A percentile compares a stretch with the other conserved stretches of the same genome.
Conservation (phyloP, 139 green algal species). For the Yamagishiella unicocca region DNA sequence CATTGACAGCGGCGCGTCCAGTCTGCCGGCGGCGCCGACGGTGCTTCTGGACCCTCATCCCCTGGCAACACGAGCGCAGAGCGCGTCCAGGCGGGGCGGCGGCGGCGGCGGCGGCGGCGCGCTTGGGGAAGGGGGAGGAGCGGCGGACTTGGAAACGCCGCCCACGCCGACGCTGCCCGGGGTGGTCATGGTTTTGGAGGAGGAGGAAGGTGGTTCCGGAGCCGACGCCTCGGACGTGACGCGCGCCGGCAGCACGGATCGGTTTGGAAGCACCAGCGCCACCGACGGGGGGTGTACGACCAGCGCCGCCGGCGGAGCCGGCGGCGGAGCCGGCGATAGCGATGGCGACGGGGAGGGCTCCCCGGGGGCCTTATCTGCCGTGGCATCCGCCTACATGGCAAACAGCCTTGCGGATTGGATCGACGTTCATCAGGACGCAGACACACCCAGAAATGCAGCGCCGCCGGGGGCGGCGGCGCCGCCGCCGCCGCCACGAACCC, state of each 20-base stretch:
- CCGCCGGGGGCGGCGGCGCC: background rate
- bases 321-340: background rate
- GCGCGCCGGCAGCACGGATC: too few relatives aligned
- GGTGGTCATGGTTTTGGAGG: background rate
- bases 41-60: conserved; percentile 19
- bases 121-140: background rate
- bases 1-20: background rate
- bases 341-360: background rate
- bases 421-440: background rate
- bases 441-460: background rate
- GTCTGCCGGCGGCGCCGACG: background rate
- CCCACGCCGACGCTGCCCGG: too few relatives aligned
- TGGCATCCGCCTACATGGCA: background rate
- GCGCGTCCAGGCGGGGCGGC: background rate
- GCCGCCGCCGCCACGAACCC: too few relatives aligned
- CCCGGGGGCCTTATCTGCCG: background rate
- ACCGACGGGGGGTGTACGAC: too few relatives aligned
- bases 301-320: background rate
- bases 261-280: too few relatives aligned
- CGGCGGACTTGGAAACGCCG: too few relatives aligned
- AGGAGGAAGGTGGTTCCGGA: background rate
- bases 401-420: conserved; percentile 45
- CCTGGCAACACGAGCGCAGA: background rate
- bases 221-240: background rate
- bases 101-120: background rate